Evolutionary conservation across 2,329 filamentous ascomycete genomes (phyloP).

Genomic region (Tricladium varicosporioides): DNA sequence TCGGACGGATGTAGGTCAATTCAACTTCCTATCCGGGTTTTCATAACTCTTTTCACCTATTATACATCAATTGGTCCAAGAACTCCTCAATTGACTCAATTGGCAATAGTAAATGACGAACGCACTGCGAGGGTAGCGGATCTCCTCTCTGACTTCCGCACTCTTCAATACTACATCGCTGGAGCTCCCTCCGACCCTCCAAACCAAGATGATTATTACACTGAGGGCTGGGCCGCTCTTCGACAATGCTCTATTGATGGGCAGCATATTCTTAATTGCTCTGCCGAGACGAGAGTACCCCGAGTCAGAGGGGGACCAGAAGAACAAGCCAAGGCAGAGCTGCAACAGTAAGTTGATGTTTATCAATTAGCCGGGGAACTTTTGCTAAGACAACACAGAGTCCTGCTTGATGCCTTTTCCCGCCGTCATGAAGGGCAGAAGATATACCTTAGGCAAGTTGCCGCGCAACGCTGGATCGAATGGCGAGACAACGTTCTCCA

Average conservation of each 20-base stretch:
- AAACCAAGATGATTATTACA: slow-evolving; percentile 58
- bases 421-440: slow-evolving; percentile 63
- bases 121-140: slow-evolving; percentile 60
- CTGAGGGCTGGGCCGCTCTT: slow-evolving; percentile 60
- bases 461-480: slow-evolving; percentile 58
- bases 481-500: slow-evolving; percentile 52
- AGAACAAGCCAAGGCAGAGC: slow-evolving; percentile 60
- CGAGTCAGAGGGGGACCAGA: slow-evolving; percentile 50
- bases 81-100: too few species aligned
- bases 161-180: slow-evolving; percentile 61
- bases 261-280: slow-evolving; percentile 63
- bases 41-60: too few species aligned
- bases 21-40: background rate
- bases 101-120: slow-evolving; percentile 54
- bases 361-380: too few species aligned
- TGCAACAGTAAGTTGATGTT: slow-evolving; percentile 53
- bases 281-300: slow-evolving; percentile 60
- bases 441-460: slow-evolving; percentile 60
- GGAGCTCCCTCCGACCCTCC: slow-evolving; percentile 53
- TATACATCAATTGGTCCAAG: too few species aligned
- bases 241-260: slow-evolving; percentile 62
- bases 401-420: slow-evolving; percentile 58
- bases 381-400: slow-evolving; percentile 36
- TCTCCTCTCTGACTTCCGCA: slow-evolving; percentile 59
- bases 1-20: slow-evolving; percentile 34